Conservation (phyloP, 345 rosid species). For the Ricinus communis region DNA sequence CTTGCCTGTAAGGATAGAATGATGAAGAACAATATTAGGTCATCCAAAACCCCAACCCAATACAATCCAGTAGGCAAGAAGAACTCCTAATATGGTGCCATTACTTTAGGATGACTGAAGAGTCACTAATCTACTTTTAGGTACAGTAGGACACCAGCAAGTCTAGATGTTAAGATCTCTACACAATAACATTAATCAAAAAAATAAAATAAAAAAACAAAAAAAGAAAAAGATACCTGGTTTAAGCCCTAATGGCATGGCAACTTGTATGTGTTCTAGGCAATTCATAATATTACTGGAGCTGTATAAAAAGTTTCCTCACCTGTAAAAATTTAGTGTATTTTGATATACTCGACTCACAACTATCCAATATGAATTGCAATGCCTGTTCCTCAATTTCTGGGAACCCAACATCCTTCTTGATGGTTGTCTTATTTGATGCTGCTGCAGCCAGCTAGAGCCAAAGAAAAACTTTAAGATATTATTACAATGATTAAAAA, state of each 20-base stretch:
- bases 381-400: conserved; percentile 77
- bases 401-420: conserved; percentile 59
- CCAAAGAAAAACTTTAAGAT: conserved; percentile 15
- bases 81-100: not conserved
- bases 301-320: conserved; percentile 5
- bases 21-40: not conserved
- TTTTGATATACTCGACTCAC: conserved; percentile 86
- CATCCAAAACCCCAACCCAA: not conserved
- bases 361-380: conserved; percentile 71
- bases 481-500: not conserved
- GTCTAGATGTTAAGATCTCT: not conserved
- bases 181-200: too few species aligned
- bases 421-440: conserved; percentile 57
- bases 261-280: not conserved
- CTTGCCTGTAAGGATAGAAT: conserved; percentile 52
- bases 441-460: conserved; percentile 92
- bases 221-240: not conserved
- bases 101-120: not conserved
- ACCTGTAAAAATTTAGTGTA: conserved; percentile 89
- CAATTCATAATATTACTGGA: not conserved
- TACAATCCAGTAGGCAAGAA: too few species aligned
- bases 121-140: not conserved
- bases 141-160: not conserved
- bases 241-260: not conserved
- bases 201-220: too few species aligned